phyloP scores from a whole-genome alignment of 257 asterid genomes.

The Salvia rosmarinus region DNA sequence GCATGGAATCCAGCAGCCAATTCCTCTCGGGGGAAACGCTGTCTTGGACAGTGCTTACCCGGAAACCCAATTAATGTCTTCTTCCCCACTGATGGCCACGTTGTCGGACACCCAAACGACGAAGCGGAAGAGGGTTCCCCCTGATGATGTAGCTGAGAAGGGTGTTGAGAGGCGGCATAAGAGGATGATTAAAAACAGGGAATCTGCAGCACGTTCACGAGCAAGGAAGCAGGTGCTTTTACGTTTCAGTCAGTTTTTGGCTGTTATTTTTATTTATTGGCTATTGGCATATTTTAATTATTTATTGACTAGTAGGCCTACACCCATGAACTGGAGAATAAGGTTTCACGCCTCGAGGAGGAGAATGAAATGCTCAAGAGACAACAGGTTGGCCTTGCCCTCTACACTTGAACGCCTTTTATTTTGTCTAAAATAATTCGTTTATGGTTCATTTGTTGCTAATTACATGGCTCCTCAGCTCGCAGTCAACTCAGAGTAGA shows the following conservation, averaged over 20 bases:
- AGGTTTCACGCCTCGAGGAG: constrained; percentile 77
- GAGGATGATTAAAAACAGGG: constrained; percentile 97
- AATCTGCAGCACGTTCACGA: constrained; percentile 96
- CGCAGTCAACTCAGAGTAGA: neutral
- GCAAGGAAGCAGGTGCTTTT: constrained; percentile 89
- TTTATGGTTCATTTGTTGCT: constrained; percentile 1
- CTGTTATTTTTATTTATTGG: neutral
- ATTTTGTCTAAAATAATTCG: neutral
- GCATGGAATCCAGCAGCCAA: constrained; percentile 57
- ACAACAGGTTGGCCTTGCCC: constrained; percentile 55
- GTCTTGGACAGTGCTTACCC: constrained; percentile 54
- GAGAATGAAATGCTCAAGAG: constrained; percentile 81
- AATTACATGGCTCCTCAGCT: neutral
- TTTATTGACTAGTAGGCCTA: constrained; percentile 59
- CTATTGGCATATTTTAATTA: constrained; percentile 11
- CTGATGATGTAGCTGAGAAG: constrained; percentile 67
- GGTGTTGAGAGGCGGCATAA: constrained; percentile 93
- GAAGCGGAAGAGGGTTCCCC: constrained; percentile 68
- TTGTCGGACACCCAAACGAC: constrained; percentile 69
- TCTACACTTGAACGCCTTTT: neutral
- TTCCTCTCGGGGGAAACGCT: constrained; percentile 46
- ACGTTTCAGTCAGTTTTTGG: neutral
- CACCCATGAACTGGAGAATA: constrained; percentile 85
- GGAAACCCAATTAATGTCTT: constrained; percentile 65
- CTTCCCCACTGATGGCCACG: constrained; percentile 65